Conservation (phyloP, 2,329 filamentous ascomycete genomes). For the Penicillium sumatraense region DNA sequence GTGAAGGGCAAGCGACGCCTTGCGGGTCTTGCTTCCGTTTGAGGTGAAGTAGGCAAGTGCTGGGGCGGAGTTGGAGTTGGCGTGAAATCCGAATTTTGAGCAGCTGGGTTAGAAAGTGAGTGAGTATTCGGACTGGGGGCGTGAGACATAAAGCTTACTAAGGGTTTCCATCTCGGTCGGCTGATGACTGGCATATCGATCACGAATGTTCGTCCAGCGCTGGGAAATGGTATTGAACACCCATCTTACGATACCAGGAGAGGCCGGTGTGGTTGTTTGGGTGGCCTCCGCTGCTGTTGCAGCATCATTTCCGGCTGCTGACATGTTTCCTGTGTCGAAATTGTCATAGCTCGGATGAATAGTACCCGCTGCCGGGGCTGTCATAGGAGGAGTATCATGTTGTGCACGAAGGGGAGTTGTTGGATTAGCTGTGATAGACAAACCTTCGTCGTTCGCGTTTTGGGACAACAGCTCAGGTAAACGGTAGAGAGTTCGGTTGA, state of each 20-base stretch:
- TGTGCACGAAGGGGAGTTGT: background rate
- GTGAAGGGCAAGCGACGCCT: background rate
- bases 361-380: slow-evolving; percentile 3
- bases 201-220: slow-evolving; percentile 22
- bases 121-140: background rate
- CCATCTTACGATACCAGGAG: slow-evolving; percentile 9
- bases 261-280: background rate
- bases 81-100: background rate
- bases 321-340: background rate
- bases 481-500: slow-evolving; percentile 40
- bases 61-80: background rate
- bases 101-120: background rate
- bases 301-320: background rate
- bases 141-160: background rate
- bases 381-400: background rate
- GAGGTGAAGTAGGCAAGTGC: background rate
- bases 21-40: background rate
- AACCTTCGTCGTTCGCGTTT: slow-evolving; percentile 20
- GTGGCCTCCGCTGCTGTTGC: background rate
- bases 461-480: slow-evolving; percentile 38
- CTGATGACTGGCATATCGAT: slow-evolving; percentile 5
- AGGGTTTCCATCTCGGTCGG: background rate
- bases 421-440: background rate
- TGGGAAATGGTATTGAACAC: slow-evolving; percentile 22
- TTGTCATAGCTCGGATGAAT: background rate